phyloP scores from a whole-genome alignment of 345 rosid genomes.

The Cardiospermum halicacabum region DNA sequence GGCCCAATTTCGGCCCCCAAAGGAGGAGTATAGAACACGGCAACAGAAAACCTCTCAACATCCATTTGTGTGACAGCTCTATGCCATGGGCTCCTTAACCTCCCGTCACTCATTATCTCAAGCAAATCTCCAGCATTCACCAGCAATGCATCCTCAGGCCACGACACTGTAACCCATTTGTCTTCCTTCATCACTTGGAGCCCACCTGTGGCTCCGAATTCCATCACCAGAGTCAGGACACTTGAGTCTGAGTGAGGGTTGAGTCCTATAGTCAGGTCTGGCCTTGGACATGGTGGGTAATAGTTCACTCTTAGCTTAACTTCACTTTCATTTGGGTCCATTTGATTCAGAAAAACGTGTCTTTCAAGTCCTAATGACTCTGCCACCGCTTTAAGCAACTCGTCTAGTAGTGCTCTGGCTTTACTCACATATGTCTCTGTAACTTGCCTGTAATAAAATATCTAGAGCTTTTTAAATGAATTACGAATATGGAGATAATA shows the following conservation, averaged over 20 bases:
- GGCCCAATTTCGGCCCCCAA: constrained; percentile 2
- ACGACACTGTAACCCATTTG: constrained; percentile 15
- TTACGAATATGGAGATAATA: too few species aligned
- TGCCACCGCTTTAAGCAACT: constrained; percentile 18
- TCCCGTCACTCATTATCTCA: constrained; percentile 25
- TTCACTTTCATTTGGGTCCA: constrained; percentile 12
- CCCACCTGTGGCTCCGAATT: constrained; percentile 3
- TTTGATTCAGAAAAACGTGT: constrained; percentile 8
- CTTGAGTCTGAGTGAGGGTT: constrained; percentile 34
- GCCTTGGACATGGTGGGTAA: constrained; percentile 36
- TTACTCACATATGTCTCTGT: constrained; percentile 8
- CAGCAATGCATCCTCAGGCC: constrained; percentile 16
- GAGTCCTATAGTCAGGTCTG: constrained; percentile 30
- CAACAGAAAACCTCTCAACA: constrained; percentile 19
- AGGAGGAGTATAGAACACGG: constrained; percentile 24
- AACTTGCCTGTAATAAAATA: constrained; percentile 7
- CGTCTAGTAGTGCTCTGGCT: constrained; percentile 16
- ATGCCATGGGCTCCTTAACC: constrained; percentile 27
- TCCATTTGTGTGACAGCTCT: constrained; percentile 15
- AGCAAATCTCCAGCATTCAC: constrained; percentile 22
- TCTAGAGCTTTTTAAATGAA: neutral
- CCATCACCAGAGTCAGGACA: constrained; percentile 26
- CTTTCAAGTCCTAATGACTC: constrained; percentile 16
- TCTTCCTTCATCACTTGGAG: constrained; percentile 8
- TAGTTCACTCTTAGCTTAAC: constrained; percentile 24